A percentile compares a stretch with the other conserved stretches of the same genome.
Evolutionary conservation across 331 rosid genomes (phyloP).

Genomic region (Telfairia occidentalis): DNA sequence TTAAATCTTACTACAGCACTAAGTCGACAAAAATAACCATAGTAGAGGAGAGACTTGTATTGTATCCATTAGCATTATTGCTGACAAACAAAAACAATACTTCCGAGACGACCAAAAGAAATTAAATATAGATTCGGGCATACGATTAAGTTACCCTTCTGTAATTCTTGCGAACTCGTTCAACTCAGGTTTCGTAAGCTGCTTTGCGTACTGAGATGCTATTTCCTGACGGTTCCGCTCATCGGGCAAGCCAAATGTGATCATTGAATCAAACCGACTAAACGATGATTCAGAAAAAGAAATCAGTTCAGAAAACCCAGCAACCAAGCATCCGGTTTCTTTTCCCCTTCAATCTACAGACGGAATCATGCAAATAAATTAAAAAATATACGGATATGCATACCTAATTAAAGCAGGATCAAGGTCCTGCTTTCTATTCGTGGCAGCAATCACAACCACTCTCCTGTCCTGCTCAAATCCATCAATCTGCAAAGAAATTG

Average conservation of each 20-base stretch:
- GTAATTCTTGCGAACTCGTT: constrained; percentile 59
- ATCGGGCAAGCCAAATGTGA: constrained; percentile 66
- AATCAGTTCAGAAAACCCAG: constrained; percentile 3
- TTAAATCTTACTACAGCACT: background rate
- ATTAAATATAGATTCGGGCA: background rate
- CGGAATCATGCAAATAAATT: background rate
- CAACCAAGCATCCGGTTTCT: background rate
- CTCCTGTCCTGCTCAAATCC: constrained; percentile 91
- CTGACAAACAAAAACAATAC: background rate
- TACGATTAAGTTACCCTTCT: constrained; percentile 47
- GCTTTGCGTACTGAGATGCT: constrained; percentile 81
- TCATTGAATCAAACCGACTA: constrained; percentile 65
- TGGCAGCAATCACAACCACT: constrained; percentile 87
- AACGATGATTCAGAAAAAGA: background rate
- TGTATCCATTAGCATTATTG: background rate
- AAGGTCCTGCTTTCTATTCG: constrained; percentile 92
- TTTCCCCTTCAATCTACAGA: background rate
- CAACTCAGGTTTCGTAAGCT: constrained; percentile 50
- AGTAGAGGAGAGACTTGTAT: background rate
- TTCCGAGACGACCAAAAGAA: background rate
- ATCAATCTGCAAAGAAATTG: constrained; percentile 53
- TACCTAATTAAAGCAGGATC: constrained; percentile 84
- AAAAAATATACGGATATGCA: background rate
- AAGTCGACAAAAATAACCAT: background rate
- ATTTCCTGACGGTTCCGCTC: constrained; percentile 62